Conservation (phyloP, 306 rosid species). For the Prunus campanulata region DNA sequence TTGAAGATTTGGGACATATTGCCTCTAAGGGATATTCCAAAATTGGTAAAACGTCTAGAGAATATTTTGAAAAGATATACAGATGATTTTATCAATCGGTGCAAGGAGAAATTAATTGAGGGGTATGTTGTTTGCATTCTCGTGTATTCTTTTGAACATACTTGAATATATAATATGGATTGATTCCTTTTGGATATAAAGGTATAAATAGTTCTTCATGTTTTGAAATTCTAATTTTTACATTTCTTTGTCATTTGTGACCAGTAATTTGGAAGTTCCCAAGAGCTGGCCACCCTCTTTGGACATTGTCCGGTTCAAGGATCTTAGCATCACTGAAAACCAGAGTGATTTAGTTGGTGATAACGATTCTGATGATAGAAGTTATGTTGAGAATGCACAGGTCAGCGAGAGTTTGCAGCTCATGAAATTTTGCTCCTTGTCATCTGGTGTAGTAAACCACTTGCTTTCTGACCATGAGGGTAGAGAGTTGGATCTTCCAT, state of each 20-base stretch:
- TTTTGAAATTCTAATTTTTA: neutral
- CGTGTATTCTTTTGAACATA: neutral
- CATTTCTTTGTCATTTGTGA: constrained; percentile 2
- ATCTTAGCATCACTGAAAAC: constrained; percentile 22
- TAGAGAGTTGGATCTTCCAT: constrained; percentile 64
- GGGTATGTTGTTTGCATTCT: constrained; percentile 40
- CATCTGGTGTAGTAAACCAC: constrained; percentile 52
- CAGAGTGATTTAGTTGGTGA: constrained; percentile 27
- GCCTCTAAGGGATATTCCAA: constrained; percentile 54
- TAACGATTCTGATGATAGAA: constrained; percentile 40
- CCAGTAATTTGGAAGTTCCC: constrained; percentile 55
- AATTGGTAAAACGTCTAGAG: constrained; percentile 56
- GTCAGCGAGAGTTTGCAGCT: constrained; percentile 73
- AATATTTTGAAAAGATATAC: constrained; percentile 53
- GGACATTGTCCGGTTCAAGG: constrained; percentile 43
- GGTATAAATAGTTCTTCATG: neutral
- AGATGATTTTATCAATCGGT: constrained; percentile 44
- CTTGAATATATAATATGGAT: neutral
- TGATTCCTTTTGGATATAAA: neutral
- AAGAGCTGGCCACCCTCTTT: constrained; percentile 41
- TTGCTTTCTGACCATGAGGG: constrained; percentile 54
- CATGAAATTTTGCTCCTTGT: constrained; percentile 69
- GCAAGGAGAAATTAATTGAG: constrained; percentile 49
- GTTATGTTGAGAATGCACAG: constrained; percentile 65
- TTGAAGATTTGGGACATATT: constrained; percentile 74